A percentile compares a stretch with the other conserved stretches of the same genome.
Evolutionary conservation across 2,329 filamentous ascomycete genomes (phyloP).

Genomic region (Nigrospora oryzae): DNA sequence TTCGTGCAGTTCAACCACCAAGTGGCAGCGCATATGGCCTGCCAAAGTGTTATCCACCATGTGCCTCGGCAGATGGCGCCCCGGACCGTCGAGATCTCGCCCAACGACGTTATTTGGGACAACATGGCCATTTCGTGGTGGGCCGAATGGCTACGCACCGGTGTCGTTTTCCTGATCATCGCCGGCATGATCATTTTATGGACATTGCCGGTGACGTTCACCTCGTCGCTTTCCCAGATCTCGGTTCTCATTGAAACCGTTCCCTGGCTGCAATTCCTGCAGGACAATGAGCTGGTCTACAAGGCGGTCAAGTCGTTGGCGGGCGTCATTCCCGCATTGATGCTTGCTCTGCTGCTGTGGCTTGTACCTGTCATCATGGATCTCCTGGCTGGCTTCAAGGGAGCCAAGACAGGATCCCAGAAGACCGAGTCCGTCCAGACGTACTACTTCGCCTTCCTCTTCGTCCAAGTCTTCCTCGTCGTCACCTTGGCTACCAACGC

Average conservation of each 20-base stretch:
- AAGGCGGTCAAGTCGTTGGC: constrained; percentile 59
- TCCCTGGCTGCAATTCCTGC: constrained; percentile 63
- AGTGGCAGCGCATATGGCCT: constrained; percentile 96
- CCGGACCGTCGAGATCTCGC: constrained; percentile 85
- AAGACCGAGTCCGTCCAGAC: constrained; percentile 77
- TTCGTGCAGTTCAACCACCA: constrained; percentile 99
- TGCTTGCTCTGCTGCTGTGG: constrained; percentile 71
- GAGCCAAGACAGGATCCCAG: constrained; percentile 73
- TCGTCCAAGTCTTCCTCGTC: constrained; percentile 89
- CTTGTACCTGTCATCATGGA: constrained; percentile 73
- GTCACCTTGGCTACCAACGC: constrained; percentile 74
- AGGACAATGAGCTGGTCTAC: constrained; percentile 47
- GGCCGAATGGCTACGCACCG: constrained; percentile 71
- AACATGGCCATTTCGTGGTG: constrained; percentile 97
- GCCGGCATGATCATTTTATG: constrained; percentile 75
- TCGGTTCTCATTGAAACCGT: constrained; percentile 57
- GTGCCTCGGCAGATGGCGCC: constrained; percentile 90
- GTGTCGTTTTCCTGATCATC: constrained; percentile 56
- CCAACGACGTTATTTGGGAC: constrained; percentile 89
- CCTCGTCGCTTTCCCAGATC: constrained; percentile 73
- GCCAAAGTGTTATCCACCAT: constrained; percentile 84
- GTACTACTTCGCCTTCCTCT: constrained; percentile 91
- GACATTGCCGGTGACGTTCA: constrained; percentile 86
- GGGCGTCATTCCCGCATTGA: constrained; percentile 74
- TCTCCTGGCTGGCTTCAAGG: constrained; percentile 64